Evolutionary conservation across 306 rosid species (phyloP).

Genomic region (Hippophae rhamnoides): DNA sequence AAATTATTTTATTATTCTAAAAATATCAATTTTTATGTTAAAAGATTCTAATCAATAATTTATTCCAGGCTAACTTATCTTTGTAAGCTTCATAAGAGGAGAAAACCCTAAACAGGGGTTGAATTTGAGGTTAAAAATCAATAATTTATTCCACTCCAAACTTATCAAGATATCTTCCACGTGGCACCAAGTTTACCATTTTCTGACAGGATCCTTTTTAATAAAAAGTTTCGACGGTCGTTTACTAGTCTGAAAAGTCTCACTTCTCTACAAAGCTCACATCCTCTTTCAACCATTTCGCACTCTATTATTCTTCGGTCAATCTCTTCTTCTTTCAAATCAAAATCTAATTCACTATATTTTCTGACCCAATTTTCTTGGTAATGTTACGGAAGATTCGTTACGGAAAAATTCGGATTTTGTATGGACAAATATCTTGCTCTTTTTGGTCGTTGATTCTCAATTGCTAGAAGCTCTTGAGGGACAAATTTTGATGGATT

Average conservation of each 20-base stretch:
- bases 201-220: background rate
- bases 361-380: conserved; percentile 14
- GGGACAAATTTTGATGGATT: conserved; percentile 42
- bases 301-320: background rate
- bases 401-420: background rate
- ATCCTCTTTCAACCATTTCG: conserved; percentile 2
- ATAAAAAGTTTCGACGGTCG: conserved; percentile 32
- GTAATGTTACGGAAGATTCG: background rate
- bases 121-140: no score
- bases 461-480: conserved; percentile 11
- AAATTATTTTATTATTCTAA: no score
- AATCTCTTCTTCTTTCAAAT: conserved; percentile 2
- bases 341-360: background rate
- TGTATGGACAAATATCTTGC: background rate
- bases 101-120: no score
- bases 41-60: no score
- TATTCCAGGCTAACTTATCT: no score
- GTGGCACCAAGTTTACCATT: conserved; percentile 62
- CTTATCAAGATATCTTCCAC: conserved; percentile 13
- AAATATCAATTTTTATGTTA: no score
- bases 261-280: conserved; percentile 2
- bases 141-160: background rate
- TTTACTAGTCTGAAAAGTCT: conserved; percentile 43
- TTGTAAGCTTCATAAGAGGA: no score
- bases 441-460: background rate